These are phyloP conservation scores for Rhynchosporium graminicola DNA, from an alignment of 2,329 filamentous ascomycete species.

Conservation along the genomic window DNA sequence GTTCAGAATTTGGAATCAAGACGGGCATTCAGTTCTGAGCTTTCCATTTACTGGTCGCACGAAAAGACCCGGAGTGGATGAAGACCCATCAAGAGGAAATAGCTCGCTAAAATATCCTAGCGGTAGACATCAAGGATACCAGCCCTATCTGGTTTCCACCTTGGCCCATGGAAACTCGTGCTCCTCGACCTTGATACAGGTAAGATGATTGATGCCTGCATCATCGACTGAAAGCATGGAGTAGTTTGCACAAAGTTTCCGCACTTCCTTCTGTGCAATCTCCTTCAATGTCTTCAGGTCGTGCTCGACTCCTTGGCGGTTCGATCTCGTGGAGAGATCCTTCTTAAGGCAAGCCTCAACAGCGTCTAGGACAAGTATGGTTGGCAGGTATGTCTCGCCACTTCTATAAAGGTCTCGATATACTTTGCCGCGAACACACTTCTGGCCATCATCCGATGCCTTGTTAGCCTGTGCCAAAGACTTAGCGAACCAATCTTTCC, in stretches of 20 bases:
- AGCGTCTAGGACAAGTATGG: constrained; percentile 5
- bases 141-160: neutral
- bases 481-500: constrained; percentile 35
- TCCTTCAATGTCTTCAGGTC: constrained; percentile 32
- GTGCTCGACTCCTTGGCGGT: constrained; percentile 16
- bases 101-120: neutral
- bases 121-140: neutral
- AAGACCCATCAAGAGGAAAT: neutral
- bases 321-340: neutral
- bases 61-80: too few species aligned
- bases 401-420: constrained; percentile 32
- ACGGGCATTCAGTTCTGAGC: too few species aligned
- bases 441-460: neutral
- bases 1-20: too few species aligned
- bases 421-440: constrained; percentile 12
- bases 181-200: constrained; percentile 30
- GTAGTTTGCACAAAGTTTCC: constrained; percentile 27
- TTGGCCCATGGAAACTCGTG: constrained; percentile 32
- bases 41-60: too few species aligned
- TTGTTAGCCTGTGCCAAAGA: constrained; percentile 7
- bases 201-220: constrained; percentile 31
- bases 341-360: constrained; percentile 6
- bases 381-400: constrained; percentile 31
- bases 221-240: constrained; percentile 30
- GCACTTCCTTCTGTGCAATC: constrained; percentile 27